These are phyloP conservation scores for Penicillium sp. DNA, from an alignment of 2,329 filamentous ascomycete species.

Conservation along the genomic window DNA sequence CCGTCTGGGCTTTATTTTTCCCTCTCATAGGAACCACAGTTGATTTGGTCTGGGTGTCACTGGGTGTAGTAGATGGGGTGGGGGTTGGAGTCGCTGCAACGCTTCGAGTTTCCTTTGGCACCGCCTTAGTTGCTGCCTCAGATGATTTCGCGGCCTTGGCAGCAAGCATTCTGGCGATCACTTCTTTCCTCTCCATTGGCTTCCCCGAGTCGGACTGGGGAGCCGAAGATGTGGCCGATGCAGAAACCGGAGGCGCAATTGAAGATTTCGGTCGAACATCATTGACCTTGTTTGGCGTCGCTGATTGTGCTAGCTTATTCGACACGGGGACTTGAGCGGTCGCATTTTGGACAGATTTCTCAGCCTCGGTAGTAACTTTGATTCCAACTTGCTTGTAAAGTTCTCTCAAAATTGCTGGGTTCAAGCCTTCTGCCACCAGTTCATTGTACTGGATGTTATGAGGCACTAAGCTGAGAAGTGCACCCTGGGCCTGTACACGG, in stretches of 20 bases:
- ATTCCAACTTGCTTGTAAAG: slow-evolving; percentile 71
- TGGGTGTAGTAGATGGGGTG: slow-evolving; percentile 4
- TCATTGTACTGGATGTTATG: slow-evolving; percentile 72
- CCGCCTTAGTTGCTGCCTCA: slow-evolving; percentile 17
- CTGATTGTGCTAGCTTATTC: not conserved
- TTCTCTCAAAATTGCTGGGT: slow-evolving; percentile 59
- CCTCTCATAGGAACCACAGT: slow-evolving; percentile 36
- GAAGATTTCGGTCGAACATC: not conserved
- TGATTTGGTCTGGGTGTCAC: slow-evolving; percentile 19
- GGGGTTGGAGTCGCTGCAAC: slow-evolving; percentile 3
- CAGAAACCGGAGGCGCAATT: not conserved
- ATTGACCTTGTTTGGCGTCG: not conserved
- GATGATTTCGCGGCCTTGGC: slow-evolving; percentile 62
- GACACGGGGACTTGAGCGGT: not conserved
- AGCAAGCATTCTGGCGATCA: slow-evolving; percentile 74
- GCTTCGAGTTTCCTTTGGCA: slow-evolving; percentile 4
- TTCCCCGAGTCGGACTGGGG: slow-evolving; percentile 27
- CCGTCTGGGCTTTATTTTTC: slow-evolving; percentile 66
- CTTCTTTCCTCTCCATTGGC: slow-evolving; percentile 68
- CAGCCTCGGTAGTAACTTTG: slow-evolving; percentile 29
- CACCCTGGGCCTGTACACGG: slow-evolving; percentile 58
- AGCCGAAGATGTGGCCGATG: slow-evolving; percentile 9
- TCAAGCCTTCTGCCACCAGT: slow-evolving; percentile 71
- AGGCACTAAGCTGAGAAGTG: slow-evolving; percentile 61
- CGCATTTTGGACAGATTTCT: not conserved